phyloP scores from a whole-genome alignment of 176 grass and related monocot species.

The Panicum miliaceum region DNA sequence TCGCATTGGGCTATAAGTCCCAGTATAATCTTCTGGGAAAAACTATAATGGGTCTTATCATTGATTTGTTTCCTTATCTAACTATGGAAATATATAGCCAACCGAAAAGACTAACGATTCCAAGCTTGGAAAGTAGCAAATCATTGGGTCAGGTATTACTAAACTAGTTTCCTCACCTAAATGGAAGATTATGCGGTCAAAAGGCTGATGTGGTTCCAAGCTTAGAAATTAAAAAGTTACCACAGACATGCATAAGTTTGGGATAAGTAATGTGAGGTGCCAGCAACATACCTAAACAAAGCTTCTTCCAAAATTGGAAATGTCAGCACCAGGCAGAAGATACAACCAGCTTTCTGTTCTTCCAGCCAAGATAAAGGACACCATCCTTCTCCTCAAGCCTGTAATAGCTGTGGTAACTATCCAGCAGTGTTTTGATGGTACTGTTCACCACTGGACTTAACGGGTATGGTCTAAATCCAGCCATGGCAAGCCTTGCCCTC shows the following conservation, averaged over 20 bases:
- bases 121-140: neutral
- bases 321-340: conserved; percentile 62
- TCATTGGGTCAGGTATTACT: neutral
- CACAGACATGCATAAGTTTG: conserved; percentile 15
- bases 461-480: conserved; percentile 60
- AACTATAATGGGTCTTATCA: neutral
- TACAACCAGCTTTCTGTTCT: conserved; percentile 60
- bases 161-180: neutral
- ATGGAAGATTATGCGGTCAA: neutral
- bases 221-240: conserved; percentile 19
- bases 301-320: conserved; percentile 32
- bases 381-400: conserved; percentile 56
- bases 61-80: neutral
- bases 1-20: conserved; percentile 9
- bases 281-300: conserved; percentile 50
- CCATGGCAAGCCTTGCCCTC: conserved; percentile 58
- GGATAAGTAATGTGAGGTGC: conserved; percentile 5
- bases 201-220: neutral
- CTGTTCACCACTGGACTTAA: conserved; percentile 62
- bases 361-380: conserved; percentile 67
- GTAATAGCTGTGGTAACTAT: conserved; percentile 51
- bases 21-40: neutral
- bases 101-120: neutral
- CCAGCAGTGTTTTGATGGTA: conserved; percentile 52
- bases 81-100: neutral